phyloP scores from a whole-genome alignment of 192 early-diverging fungal species.

The Haplosporangium gracile region DNA sequence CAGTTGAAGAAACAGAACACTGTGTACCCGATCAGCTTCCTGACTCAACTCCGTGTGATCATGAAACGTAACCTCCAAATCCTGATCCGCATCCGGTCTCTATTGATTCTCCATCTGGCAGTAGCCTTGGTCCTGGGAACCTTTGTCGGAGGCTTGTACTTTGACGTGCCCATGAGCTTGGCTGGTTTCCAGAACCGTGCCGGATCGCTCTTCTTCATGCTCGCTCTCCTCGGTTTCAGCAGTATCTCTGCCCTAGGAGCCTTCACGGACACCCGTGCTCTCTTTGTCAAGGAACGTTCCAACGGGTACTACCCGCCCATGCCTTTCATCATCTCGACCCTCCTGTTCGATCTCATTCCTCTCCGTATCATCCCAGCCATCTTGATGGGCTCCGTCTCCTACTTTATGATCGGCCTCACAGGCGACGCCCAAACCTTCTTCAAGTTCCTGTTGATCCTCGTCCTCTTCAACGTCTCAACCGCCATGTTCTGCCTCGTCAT shows the following conservation, averaged over 20 bases:
- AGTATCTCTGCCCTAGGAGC: slow-evolving; percentile 72
- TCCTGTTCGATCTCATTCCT: slow-evolving; percentile 80
- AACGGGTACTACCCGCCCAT: slow-evolving; percentile 64
- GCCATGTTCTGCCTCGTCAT: slow-evolving; percentile 72
- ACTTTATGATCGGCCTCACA: slow-evolving; percentile 79
- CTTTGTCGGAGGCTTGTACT: slow-evolving; percentile 79
- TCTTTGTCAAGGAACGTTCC: slow-evolving; percentile 65
- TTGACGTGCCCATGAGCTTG: slow-evolving; percentile 64
- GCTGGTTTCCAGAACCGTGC: slow-evolving; percentile 84
- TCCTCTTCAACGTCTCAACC: slow-evolving; percentile 74
- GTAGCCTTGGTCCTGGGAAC: slow-evolving; percentile 68
- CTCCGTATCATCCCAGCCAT: slow-evolving; percentile 75
- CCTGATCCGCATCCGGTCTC: slow-evolving; percentile 59
- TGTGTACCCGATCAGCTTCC: slow-evolving; percentile 57
- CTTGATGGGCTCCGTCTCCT: slow-evolving; percentile 74
- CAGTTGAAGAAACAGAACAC: slow-evolving; percentile 11
- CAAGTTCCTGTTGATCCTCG: slow-evolving; percentile 72
- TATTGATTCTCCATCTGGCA: slow-evolving; percentile 67
- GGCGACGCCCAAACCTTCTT: slow-evolving; percentile 59
- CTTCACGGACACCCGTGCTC: slow-evolving; percentile 58
- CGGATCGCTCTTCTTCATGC: slow-evolving; percentile 77
- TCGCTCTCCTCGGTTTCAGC: slow-evolving; percentile 78
- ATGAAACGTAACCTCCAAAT: slow-evolving; percentile 60
- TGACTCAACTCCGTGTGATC: slow-evolving; percentile 65
- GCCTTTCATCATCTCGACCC: slow-evolving; percentile 67